Base-by-base conservation (phyloP, 2,329 filamentous ascomycete genomes). In the Bipolaris victoriae region DNA sequence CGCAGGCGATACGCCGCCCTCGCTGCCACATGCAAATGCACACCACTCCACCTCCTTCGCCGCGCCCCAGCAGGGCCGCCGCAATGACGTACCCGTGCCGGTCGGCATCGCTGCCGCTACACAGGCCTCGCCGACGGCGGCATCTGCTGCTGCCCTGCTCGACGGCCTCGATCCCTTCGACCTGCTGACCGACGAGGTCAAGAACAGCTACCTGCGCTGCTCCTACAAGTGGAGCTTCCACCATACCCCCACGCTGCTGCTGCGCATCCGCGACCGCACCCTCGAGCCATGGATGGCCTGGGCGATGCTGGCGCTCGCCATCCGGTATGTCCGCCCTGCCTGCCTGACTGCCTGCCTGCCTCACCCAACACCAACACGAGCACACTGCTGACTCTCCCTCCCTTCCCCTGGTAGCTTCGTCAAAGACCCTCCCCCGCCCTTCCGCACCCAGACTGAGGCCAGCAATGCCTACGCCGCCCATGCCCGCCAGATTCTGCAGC, bases 181-280 rank as follows among this genome's bases (percentile, higher is more conserved):
- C 36, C 68, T 77, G 47, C 63, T 78, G 47, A 78, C 75, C 3
- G 76, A 78, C 55, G 76, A 78, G 64, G 75, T 78, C 52, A 77
- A 76, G 67, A 77, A 77, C 63, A 75, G 71, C 63, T 78, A 77
- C 47, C 61, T 77, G 55, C 62, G 76, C 13, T 78, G 76, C 62
- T 68, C 70, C 26, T 78, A 78, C 71, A 78, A 78, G 64, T 78
- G 76, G 76, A 75, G 74, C 63, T 78, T 77, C 65, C 74, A 77
- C 62, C 76, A 78, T 52, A 77, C 71, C 5, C 76, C 76, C 3
- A 77, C 75, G 49, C 63, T 77, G 64, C 63, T 78, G 65, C 54
- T 71, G 63, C 64, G 69, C 18, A 76, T 78, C 29, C 73, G 73
- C 45, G 75, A 77, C 51, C 65, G 72, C 52, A 74, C 73, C 16